phyloP scores from a whole-genome alignment of 768 basidiomycete species.

The Mrakia gelida region DNA sequence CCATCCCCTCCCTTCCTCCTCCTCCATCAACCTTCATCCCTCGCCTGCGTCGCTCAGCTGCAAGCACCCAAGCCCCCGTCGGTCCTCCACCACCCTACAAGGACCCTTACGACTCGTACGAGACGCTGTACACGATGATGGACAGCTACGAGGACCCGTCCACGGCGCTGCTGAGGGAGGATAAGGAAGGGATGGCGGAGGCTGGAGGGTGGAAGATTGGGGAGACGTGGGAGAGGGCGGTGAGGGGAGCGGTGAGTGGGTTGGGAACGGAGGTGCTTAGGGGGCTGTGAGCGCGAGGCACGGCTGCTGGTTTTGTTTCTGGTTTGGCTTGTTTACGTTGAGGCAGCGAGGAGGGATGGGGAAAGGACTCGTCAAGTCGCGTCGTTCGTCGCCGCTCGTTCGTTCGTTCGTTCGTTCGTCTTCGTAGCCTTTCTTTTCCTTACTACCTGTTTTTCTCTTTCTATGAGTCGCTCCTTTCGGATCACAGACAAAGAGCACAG shows the following conservation, averaged over 20 bases:
- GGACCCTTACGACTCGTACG: conserved; percentile 29
- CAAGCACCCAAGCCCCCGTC: background rate
- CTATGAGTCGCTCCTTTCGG: too few relatives aligned
- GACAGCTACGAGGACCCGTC: conserved; percentile 19
- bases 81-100: conserved; percentile 25
- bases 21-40: conserved; percentile 12
- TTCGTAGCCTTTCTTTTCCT: too few relatives aligned
- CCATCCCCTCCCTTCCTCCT: background rate
- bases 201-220: conserved; percentile 76
- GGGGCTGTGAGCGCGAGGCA: background rate
- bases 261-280: conserved; percentile 42
- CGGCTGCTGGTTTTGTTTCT: too few relatives aligned
- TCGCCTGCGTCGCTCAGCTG: conserved; percentile 19
- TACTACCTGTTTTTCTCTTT: too few relatives aligned
- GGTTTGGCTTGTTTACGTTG: too few relatives aligned
- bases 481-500: too few relatives aligned
- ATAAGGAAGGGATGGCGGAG: conserved; percentile 52
- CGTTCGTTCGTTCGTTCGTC: too few relatives aligned
- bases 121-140: background rate
- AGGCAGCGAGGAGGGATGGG: too few relatives aligned
- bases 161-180: conserved; percentile 51
- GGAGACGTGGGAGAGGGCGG: conserved; percentile 79
- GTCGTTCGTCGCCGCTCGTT: too few relatives aligned
- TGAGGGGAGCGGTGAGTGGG: conserved; percentile 67
- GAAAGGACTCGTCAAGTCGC: too few relatives aligned